These are phyloP conservation scores for Gonapodya sp. DNA, from an alignment of 192 early-diverging fungal species.

Conservation along the genomic window DNA sequence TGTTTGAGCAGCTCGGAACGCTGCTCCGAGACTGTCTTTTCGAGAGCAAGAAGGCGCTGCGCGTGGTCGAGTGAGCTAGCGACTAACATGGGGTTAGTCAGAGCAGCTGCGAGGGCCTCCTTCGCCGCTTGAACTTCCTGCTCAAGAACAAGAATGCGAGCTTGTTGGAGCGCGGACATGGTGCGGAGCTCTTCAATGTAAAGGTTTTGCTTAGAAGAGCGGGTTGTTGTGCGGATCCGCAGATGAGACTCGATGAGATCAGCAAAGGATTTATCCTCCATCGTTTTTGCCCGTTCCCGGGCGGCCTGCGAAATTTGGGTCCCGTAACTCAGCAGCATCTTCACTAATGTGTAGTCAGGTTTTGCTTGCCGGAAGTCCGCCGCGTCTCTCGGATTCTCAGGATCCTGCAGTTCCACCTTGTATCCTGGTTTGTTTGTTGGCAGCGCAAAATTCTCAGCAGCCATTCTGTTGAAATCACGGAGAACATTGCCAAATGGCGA, in stretches of 20 bases:
- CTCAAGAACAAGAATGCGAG: neutral
- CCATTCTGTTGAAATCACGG: neutral
- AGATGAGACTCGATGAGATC: neutral
- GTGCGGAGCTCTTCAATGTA: conserved; percentile 1
- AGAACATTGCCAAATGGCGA: neutral
- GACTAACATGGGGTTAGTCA: neutral
- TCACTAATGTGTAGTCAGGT: neutral
- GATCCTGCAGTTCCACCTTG: neutral
- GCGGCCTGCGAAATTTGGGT: neutral
- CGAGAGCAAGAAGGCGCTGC: neutral
- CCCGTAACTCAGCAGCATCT: neutral
- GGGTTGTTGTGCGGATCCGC: neutral
- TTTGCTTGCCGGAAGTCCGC: neutral
- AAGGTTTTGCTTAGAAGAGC: neutral
- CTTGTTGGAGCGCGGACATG: neutral
- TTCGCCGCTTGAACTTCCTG: neutral
- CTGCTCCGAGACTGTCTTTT: neutral
- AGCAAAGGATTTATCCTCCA: neutral
- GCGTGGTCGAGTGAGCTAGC: neutral
- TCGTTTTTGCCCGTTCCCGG: neutral
- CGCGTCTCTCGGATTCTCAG: neutral
- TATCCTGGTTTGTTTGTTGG: neutral
- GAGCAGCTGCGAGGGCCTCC: neutral
- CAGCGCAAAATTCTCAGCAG: neutral
- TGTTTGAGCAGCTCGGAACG: neutral